Evolutionary conservation across 352 stramenopile species (phyloP).

Genomic region (Pythium brachiatum): DNA sequence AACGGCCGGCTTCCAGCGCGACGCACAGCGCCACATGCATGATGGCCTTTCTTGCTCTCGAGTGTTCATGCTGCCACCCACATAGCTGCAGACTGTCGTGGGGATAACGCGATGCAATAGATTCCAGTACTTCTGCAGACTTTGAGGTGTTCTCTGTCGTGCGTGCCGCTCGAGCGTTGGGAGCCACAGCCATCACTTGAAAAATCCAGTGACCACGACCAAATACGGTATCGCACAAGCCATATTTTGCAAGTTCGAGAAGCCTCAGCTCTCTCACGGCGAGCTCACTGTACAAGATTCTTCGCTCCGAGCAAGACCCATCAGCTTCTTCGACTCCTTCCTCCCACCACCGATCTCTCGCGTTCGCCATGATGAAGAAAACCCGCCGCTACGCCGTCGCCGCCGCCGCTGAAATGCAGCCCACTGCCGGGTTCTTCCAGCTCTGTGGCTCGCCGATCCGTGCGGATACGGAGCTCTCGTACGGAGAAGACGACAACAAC

Average conservation of each 20-base stretch:
- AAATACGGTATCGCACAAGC: not conserved
- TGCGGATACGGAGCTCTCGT: slow-evolving; percentile 41
- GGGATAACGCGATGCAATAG: slow-evolving; percentile 15
- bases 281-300: slow-evolving; percentile 5
- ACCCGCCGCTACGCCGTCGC: slow-evolving; percentile 27
- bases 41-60: slow-evolving; percentile 27
- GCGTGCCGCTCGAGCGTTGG: not conserved
- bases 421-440: slow-evolving; percentile 52
- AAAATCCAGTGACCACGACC: not conserved
- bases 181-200: slow-evolving; percentile 1
- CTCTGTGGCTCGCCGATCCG: slow-evolving; percentile 79
- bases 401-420: slow-evolving; percentile 26
- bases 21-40: slow-evolving; percentile 30
- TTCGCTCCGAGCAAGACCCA: not conserved
- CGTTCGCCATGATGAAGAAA: slow-evolving; percentile 28
- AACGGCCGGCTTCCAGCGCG: slow-evolving; percentile 46
- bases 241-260: too few species aligned
- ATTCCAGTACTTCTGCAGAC: not conserved
- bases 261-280: not conserved
- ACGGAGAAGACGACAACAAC: slow-evolving; percentile 39
- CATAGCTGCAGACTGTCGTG: not conserved
- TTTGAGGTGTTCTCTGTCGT: not conserved
- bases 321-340: not conserved
- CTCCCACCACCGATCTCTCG: not conserved
- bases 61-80: slow-evolving; percentile 22